Conservation (phyloP, 306 rosid species). For the Casuarina equisetifolia region DNA sequence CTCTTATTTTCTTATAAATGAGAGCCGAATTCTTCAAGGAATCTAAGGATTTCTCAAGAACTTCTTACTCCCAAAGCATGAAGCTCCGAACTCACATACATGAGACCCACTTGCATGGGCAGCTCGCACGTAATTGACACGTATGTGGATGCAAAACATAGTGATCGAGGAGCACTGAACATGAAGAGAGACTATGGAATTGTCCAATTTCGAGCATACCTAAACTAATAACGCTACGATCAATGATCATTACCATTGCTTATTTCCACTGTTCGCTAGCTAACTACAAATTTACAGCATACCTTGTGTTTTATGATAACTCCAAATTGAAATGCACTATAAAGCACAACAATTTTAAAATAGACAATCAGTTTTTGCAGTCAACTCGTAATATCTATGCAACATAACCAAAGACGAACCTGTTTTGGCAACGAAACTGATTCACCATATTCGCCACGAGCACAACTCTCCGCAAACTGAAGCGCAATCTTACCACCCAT, state of each 20-base stretch:
- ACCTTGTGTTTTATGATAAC: not conserved
- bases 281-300: not conserved
- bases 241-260: too few species aligned
- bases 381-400: not conserved
- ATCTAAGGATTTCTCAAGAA: too few species aligned
- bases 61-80: not conserved
- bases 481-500: slow-evolving; percentile 92
- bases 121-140: not conserved
- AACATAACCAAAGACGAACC: slow-evolving; percentile 41
- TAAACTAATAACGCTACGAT: too few species aligned
- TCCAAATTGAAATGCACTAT: not conserved
- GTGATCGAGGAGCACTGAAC: not conserved
- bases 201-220: not conserved
- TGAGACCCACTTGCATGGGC: not conserved
- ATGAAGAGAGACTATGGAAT: not conserved
- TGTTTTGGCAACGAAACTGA: slow-evolving; percentile 63
- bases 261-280: too few species aligned
- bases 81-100: not conserved
- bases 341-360: not conserved
- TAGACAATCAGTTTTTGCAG: not conserved
- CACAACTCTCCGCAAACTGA: slow-evolving; percentile 64
- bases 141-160: not conserved
- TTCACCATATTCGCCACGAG: slow-evolving; percentile 65
- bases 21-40: too few species aligned
- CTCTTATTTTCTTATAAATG: too few species aligned